Evolutionary conservation across 768 basidiomycete species (phyloP).

Genomic region (Russula vinacea): DNA sequence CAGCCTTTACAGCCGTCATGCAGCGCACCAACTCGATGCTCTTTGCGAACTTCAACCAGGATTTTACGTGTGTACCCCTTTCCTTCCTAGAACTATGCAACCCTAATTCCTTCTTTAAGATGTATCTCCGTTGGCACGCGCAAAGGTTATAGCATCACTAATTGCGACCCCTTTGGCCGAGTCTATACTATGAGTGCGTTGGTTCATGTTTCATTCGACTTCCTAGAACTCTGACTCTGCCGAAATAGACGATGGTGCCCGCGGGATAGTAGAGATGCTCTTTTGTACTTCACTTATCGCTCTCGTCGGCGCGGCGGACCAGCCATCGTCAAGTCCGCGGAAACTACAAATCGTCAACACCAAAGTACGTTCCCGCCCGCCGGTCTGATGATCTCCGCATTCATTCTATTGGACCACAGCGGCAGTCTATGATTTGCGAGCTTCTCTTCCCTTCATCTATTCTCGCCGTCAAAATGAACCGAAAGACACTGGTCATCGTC

Average conservation of each 20-base stretch:
- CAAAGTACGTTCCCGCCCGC: slow-evolving; percentile 55
- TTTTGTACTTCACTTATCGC: slow-evolving; percentile 99
- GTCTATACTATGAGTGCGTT: slow-evolving; percentile 93
- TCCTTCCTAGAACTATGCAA: not conserved
- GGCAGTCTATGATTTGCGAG: slow-evolving; percentile 99
- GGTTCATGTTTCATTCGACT: not conserved
- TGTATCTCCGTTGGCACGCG: slow-evolving; percentile 94
- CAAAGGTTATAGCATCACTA: slow-evolving; percentile 95
- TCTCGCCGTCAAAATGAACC: slow-evolving; percentile 95
- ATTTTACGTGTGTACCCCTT: slow-evolving; percentile 69
- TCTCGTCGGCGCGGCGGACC: slow-evolving; percentile 92
- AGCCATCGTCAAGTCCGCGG: slow-evolving; percentile 83
- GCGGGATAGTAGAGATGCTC: slow-evolving; percentile 98
- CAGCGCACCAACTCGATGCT: slow-evolving; percentile 50
- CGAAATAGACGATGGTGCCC: slow-evolving; percentile 80
- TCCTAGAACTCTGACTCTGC: not conserved
- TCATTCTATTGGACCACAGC: slow-evolving; percentile 31
- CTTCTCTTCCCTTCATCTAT: slow-evolving; percentile 96
- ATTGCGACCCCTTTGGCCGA: slow-evolving; percentile 95
- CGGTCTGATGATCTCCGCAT: too few species aligned
- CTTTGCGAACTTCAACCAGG: slow-evolving; percentile 97
- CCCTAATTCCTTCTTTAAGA: slow-evolving; percentile 37
- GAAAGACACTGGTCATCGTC: slow-evolving; percentile 93
- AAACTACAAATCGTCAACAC: slow-evolving; percentile 98
- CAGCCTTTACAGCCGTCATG: slow-evolving; percentile 13